phyloP scores from a whole-genome alignment of 208 protist species.

The Trypanosoma boissoni region DNA sequence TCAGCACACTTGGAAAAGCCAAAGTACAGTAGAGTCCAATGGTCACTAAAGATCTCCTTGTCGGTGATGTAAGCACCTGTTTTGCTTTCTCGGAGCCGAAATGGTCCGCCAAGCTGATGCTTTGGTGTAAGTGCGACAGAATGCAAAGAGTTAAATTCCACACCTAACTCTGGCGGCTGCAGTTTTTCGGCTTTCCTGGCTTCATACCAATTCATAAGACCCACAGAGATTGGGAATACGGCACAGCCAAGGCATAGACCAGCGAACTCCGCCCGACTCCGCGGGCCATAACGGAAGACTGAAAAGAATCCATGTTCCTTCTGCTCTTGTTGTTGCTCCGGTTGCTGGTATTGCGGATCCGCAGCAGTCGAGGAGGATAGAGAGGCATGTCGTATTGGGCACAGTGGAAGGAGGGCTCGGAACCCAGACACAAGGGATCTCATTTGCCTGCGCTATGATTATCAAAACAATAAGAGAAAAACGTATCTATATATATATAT shows the following conservation, averaged over 20 bases:
- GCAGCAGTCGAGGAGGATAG: neutral
- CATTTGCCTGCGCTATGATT: neutral
- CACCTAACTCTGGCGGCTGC: conserved; percentile 30
- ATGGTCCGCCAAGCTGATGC: conserved; percentile 70
- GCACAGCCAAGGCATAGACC: conserved; percentile 51
- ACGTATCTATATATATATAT: conserved; percentile 2
- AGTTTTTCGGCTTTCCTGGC: conserved; percentile 14
- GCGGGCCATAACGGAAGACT: conserved; percentile 28
- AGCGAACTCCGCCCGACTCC: conserved; percentile 56
- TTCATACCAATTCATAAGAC: conserved; percentile 54
- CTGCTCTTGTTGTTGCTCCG: neutral
- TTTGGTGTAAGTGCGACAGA: conserved; percentile 38
- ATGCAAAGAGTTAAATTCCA: conserved; percentile 44
- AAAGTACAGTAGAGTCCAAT: conserved; percentile 87
- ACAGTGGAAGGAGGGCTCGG: neutral
- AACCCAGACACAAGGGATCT: neutral
- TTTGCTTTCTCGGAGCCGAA: conserved; percentile 48
- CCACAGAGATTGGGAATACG: conserved; percentile 52
- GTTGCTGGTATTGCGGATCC: neutral
- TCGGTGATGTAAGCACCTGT: conserved; percentile 68
- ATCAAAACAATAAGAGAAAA: neutral
- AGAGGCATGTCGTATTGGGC: neutral
- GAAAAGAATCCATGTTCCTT: conserved; percentile 11
- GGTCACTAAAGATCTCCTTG: conserved; percentile 59
- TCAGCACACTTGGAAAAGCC: conserved; percentile 87